Conservation (phyloP, 352 stramenopile genomes). For the Globisporangium viniferum region DNA sequence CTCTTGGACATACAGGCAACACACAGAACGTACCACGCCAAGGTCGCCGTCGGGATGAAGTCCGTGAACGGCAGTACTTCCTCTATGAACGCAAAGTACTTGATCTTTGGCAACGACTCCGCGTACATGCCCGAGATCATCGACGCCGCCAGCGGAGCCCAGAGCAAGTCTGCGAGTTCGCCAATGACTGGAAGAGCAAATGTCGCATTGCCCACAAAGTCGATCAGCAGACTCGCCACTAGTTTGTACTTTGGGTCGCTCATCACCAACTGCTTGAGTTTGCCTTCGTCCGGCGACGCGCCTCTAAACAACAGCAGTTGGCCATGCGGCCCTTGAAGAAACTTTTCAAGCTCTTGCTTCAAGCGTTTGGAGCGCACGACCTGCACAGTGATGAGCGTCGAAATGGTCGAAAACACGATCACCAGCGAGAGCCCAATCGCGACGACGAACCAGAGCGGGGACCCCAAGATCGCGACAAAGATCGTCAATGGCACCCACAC, state of each 20-base stretch:
- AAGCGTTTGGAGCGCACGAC: slow-evolving; percentile 46
- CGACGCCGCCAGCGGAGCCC: slow-evolving; percentile 88
- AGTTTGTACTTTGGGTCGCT: slow-evolving; percentile 56
- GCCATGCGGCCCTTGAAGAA: slow-evolving; percentile 49
- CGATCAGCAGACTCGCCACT: slow-evolving; percentile 79
- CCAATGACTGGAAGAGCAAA: slow-evolving; percentile 88
- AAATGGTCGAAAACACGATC: slow-evolving; percentile 45
- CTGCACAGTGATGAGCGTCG: slow-evolving; percentile 45
- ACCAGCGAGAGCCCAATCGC: slow-evolving; percentile 39
- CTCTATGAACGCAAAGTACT: slow-evolving; percentile 85
- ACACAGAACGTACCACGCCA: slow-evolving; percentile 73
- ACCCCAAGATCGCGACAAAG: slow-evolving; percentile 50
- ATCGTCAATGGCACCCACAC: slow-evolving; percentile 60
- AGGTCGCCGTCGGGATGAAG: slow-evolving; percentile 91
- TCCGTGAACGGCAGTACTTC: slow-evolving; percentile 94
- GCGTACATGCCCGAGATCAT: slow-evolving; percentile 92
- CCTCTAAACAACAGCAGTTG: slow-evolving; percentile 64
- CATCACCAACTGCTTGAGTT: slow-evolving; percentile 33
- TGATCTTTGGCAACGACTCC: slow-evolving; percentile 73
- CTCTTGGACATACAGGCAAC: no score
- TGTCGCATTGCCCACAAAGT: slow-evolving; percentile 85
- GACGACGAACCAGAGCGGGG: slow-evolving; percentile 59
- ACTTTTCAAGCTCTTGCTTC: slow-evolving; percentile 36
- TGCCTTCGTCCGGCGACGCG: slow-evolving; percentile 16
- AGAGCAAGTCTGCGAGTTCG: slow-evolving; percentile 89